Evolutionary conservation across 2,329 filamentous ascomycete genomes (phyloP).

Genomic region (Aspergillus persii): DNA sequence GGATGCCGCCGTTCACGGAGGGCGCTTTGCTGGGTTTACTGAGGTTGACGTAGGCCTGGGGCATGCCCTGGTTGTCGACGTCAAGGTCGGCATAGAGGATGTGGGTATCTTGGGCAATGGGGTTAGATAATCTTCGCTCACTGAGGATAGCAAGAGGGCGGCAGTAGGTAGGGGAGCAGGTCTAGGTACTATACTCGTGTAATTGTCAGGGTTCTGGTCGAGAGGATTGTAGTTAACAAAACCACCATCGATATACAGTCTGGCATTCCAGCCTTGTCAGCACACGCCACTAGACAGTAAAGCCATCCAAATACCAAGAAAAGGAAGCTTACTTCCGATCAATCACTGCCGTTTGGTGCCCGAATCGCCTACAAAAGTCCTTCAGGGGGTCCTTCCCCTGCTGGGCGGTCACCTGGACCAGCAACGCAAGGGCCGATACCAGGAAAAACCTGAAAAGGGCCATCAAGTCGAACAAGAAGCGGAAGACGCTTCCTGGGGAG

Average conservation of each 20-base stretch:
- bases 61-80: conserved; percentile 8
- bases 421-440: background rate
- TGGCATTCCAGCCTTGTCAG: background rate
- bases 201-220: conserved; percentile 1
- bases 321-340: conserved; percentile 1
- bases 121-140: too few species aligned
- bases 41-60: conserved; percentile 2
- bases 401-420: background rate
- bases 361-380: conserved; percentile 4
- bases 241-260: conserved; percentile 7
- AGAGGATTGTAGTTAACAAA: conserved; percentile 6
- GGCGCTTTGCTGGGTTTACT: conserved; percentile 1
- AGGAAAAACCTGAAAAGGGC: background rate
- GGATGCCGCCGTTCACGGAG: conserved; percentile 3
- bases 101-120: background rate
- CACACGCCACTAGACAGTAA: background rate
- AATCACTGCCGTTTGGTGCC: conserved; percentile 5
- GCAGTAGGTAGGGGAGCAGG: background rate
- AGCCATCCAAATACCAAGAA: background rate
- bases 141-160: too few species aligned
- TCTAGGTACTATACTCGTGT: conserved; percentile 1
- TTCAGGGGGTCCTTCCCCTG: conserved; percentile 1
- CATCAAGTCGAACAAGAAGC: background rate
- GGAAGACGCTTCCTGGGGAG: too few species aligned
- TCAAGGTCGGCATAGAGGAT: conserved; percentile 6